Conservation (phyloP, 2,329 filamentous ascomycete species). For the Lachnellula willkommii region DNA sequence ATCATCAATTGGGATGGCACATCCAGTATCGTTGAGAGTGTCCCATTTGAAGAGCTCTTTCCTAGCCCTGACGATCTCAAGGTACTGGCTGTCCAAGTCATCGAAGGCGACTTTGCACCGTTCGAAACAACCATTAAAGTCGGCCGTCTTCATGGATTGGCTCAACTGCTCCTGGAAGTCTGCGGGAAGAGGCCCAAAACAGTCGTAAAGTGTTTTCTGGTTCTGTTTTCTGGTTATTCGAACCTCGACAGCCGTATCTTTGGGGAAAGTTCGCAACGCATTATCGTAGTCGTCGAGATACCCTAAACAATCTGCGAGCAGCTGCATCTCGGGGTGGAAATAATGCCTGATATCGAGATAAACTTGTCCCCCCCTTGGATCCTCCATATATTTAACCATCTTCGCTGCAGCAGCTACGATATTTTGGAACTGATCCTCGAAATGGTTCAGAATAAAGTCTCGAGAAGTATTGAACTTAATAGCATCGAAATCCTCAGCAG, state of each 20-base stretch:
- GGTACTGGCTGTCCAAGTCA: background rate
- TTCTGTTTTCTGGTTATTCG: too few species aligned
- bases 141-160: background rate
- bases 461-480: conserved; percentile 5
- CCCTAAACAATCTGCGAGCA: background rate
- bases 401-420: conserved; percentile 1
- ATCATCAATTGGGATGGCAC: background rate
- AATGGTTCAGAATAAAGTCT: background rate
- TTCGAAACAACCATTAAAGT: background rate
- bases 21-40: background rate
- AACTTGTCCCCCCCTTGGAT: background rate
- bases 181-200: background rate
- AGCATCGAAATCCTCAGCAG: background rate
- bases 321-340: background rate
- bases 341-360: background rate
- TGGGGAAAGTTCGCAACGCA: background rate
- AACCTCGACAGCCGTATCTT: too few species aligned
- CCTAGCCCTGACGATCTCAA: background rate
- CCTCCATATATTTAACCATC: conserved; percentile 1
- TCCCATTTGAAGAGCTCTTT: background rate
- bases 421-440: conserved; percentile 7
- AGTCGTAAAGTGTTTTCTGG: too few species aligned
- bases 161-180: too few species aligned
- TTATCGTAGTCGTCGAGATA: background rate
- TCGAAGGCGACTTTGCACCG: background rate